Base-by-base conservation (phyloP, 495 filamentous ascomycete genomes). In the Penicillium chermesinum region DNA sequence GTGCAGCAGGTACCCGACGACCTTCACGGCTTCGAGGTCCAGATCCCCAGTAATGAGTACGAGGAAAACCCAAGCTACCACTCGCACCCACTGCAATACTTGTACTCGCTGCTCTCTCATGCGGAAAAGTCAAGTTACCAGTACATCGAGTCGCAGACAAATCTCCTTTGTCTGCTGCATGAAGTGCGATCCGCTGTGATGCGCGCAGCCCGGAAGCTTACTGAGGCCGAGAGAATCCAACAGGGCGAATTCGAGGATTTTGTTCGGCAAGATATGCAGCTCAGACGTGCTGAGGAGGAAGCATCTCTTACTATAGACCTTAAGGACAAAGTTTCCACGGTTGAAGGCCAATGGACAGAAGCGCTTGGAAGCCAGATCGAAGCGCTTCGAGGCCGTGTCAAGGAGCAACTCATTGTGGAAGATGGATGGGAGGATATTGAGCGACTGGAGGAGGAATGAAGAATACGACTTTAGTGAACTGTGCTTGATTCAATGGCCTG, bases 141-240 rank as follows among this genome's bases (percentile, higher is more conserved):
- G 67, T 96, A 93, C 66, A 96, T 98, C 50, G 93, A 98, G 71
- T 83, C 78, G 2, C 91, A 98, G 74, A 90, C 80, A 17, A 96
- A 98, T 52, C 70, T 96, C 12, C 76, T 97, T n/a, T 96, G 91
- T 53, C 66, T 96, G 17, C 65, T 96, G 55, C 93, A 98, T 57
- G 93, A 96, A 65, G 89, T 96, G 19, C 88, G 89, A 58, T 88
- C 86, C 33, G 85, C 83, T 2, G 80, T 88, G 5, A 84, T 84
- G 59, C 70, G 67, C 38, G 86, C 86, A 2, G 69, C 69, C 32
- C 73, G 71, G 45, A 68, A 71, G 40, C 56, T 77, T 25, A 71
- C 83, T 55, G 74, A 80, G 47, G 74, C 72, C 44, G 71, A 89
- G 65, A 67, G 73, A 2, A 75, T 79, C 22, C 71, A 73, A 27